phyloP scores from a whole-genome alignment of 805 yeast species.

The Candida vartiovaarae region DNA sequence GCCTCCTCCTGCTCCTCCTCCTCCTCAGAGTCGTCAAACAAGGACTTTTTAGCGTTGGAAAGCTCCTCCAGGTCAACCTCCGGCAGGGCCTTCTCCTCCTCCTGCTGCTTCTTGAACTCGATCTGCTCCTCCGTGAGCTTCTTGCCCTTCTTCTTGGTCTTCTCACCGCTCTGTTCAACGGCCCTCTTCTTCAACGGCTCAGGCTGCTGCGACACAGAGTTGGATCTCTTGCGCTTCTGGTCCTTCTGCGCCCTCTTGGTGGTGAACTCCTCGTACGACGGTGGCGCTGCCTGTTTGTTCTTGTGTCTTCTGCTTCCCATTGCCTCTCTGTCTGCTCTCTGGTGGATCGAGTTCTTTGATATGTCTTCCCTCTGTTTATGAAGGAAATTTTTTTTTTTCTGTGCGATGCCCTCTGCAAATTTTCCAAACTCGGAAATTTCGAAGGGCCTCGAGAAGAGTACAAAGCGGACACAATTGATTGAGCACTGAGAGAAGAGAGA shows the following conservation, averaged over 20 bases:
- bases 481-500: no score
- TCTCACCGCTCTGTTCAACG: slow-evolving; percentile 12
- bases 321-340: not conserved
- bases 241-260: slow-evolving; percentile 33
- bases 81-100: slow-evolving; percentile 45
- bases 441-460: no score
- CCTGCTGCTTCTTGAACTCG: slow-evolving; percentile 22
- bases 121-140: slow-evolving; percentile 22
- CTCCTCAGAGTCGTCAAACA: slow-evolving; percentile 55
- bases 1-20: slow-evolving; percentile 25
- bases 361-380: not conserved
- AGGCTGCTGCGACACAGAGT: slow-evolving; percentile 22
- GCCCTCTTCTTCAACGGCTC: slow-evolving; percentile 20
- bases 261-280: slow-evolving; percentile 75
- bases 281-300: slow-evolving; percentile 91
- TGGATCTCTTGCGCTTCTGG: slow-evolving; percentile 29
- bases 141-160: slow-evolving; percentile 12
- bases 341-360: not conserved
- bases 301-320: slow-evolving; percentile 91
- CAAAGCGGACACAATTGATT: no score
- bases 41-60: slow-evolving; percentile 60
- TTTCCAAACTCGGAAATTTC: not conserved
- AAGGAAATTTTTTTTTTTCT: slow-evolving; percentile 1
- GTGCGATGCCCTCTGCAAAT: slow-evolving; percentile 6
- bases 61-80: slow-evolving; percentile 64